Evolutionary conservation across 2,329 filamentous ascomycete genomes (phyloP), one percentile per base, ranked within the genome.

Genomic region (Cadophora sp.): DNA sequence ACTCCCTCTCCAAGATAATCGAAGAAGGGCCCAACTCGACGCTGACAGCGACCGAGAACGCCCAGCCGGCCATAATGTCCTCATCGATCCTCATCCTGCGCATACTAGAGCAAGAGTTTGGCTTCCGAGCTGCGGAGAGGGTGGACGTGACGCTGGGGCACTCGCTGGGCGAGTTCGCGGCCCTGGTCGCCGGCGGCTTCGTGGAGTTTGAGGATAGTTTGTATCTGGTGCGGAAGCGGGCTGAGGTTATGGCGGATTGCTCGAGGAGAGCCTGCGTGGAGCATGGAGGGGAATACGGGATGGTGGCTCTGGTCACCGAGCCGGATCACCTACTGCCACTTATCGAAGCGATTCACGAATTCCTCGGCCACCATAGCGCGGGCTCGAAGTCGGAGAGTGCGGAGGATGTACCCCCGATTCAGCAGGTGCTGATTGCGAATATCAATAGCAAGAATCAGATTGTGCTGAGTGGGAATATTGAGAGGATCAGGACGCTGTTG

Each of bases 391-490:
- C 86, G 63, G 91, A 94, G 77, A 89, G 87, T 72, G 85, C 85
- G 68, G 83, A 89, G 71, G 85, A 91, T 72, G 80, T 89, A 36
- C 91, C 92, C 20, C 88, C 93, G 3, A 93, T 96, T 64, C 87
- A 96, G 76, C 92, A 97, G 79, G 94, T 97, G 60, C 83, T 91
- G 72, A 94, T 98, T 73, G 95, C 94, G 67, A 97, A 98, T 79
- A 89, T 97, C 80, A 98, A 98, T 81, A 93, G 90, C 78, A 96
- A 94, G 81, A 97, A 97, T 77, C 95, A 98, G 81, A 97, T 98
- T 74, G 95, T 97, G 61, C 83, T 98, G 62, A 96, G 92, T 76
- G 95, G 95, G 43, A 95, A 89, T 79, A 90, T 97, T 62, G 89
- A 90, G 74, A 86, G 89, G 73, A 97, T 97, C 78, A 89, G 88